phyloP scores from a whole-genome alignment of 495 filamentous ascomycete species.

The Xanthoparmelia taractica region DNA sequence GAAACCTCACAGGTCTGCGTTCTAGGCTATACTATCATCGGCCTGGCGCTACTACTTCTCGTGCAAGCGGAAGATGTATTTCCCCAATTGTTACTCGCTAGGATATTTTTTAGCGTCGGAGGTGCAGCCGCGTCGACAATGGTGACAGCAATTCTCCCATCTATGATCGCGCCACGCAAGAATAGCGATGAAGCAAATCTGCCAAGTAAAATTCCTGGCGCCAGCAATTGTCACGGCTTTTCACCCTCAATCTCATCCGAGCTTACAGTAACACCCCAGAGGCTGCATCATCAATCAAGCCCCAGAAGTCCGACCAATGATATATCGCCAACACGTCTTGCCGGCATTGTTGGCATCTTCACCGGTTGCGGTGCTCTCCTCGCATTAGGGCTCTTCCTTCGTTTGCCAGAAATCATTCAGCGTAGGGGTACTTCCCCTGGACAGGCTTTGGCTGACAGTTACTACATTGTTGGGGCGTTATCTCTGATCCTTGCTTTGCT shows the following conservation, averaged over 20 bases:
- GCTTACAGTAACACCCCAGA: slow-evolving; percentile 54
- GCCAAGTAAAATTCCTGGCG: not conserved
- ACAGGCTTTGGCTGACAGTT: slow-evolving; percentile 67
- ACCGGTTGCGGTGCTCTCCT: slow-evolving; percentile 88
- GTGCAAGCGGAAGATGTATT: slow-evolving; percentile 84
- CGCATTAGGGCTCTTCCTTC: slow-evolving; percentile 72
- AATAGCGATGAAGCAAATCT: slow-evolving; percentile 2
- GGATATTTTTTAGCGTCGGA: slow-evolving; percentile 82
- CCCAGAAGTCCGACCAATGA: not conserved
- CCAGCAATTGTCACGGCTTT: slow-evolving; percentile 32
- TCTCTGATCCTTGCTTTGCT: slow-evolving; percentile 62
- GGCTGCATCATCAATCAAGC: slow-evolving; percentile 25
- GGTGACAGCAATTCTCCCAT: slow-evolving; percentile 91
- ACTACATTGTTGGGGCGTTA: slow-evolving; percentile 72
- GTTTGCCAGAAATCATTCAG: slow-evolving; percentile 71
- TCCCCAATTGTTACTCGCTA: slow-evolving; percentile 76
- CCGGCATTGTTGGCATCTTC: slow-evolving; percentile 84
- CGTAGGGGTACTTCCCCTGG: slow-evolving; percentile 56
- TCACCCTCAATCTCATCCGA: slow-evolving; percentile 54
- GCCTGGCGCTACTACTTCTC: slow-evolving; percentile 64
- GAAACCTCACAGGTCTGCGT: slow-evolving; percentile 51
- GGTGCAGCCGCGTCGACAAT: slow-evolving; percentile 91
- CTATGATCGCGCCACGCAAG: slow-evolving; percentile 51
- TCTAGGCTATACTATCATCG: slow-evolving; percentile 72
- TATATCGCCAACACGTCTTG: slow-evolving; percentile 54